Conservation (phyloP, 1,139 yeast genomes). For the Yamadazyma atmosphaerica region DNA sequence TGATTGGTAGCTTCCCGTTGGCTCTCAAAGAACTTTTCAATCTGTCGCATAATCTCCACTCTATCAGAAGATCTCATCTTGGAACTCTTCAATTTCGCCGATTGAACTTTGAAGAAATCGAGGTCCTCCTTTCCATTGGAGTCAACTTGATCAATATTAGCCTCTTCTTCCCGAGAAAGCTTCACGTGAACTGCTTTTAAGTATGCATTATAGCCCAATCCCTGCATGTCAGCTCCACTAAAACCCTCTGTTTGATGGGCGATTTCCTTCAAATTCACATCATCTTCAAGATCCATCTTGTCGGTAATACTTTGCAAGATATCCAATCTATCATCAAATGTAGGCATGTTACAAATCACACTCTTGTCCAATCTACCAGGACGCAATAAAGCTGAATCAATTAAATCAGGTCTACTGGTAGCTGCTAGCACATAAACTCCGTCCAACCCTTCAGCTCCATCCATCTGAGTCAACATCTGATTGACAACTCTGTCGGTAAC, state of each 20-base stretch:
- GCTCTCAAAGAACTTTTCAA: conserved; percentile 38
- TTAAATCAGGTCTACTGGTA: conserved; percentile 90
- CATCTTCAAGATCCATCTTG: conserved; percentile 52
- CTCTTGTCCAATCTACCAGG: conserved; percentile 96
- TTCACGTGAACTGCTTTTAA: conserved; percentile 85
- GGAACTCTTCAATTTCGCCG: conserved; percentile 29
- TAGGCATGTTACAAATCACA: conserved; percentile 87
- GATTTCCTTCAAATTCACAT: conserved; percentile 54
- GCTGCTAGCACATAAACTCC: conserved; percentile 98
- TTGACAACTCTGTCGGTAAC: conserved; percentile 97
- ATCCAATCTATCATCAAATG: conserved; percentile 66
- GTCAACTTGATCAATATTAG: conserved; percentile 17
- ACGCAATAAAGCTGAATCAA: conserved; percentile 90
- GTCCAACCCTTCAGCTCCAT: conserved; percentile 97
- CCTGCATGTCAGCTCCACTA: conserved; percentile 96
- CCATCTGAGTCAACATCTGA: conserved; percentile 97
- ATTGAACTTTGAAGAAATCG: conserved; percentile 37
- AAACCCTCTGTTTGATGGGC: conserved; percentile 71
- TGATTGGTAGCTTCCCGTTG: conserved; percentile 8
- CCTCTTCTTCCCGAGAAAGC: conserved; percentile 46
- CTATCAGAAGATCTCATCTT: conserved; percentile 47
- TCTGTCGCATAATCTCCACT: conserved; percentile 43
- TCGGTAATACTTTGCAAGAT: conserved; percentile 64
- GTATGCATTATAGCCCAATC: conserved; percentile 88
- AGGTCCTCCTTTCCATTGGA: conserved; percentile 20